Percentiles rank a stretch among this genome's conserved stretches.
These are phyloP conservation scores for Tagetes patula DNA, from an alignment of 129 eudicot genomes.

Conservation along the genomic window DNA sequence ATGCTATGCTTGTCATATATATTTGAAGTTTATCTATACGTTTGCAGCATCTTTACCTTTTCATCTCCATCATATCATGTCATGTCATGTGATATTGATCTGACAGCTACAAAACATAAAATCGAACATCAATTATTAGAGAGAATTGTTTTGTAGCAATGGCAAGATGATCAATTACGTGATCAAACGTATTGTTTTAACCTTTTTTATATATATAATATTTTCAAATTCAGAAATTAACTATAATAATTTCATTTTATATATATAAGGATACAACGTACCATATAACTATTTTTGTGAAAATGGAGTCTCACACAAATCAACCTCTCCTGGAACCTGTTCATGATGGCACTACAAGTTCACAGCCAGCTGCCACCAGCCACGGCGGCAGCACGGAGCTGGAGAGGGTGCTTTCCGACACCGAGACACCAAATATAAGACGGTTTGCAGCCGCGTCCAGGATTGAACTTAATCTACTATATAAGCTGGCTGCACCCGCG, in stretches of 20 bases:
- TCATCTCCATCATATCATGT: too few relatives aligned
- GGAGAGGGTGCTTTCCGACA: constrained; percentile 58
- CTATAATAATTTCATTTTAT: too few relatives aligned
- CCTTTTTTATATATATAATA: too few relatives aligned
- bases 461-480: constrained; percentile 54
- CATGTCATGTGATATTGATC: too few relatives aligned
- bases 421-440: constrained; percentile 27
- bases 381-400: constrained; percentile 50
- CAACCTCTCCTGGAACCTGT: constrained; percentile 26
- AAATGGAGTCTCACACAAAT: constrained; percentile 33
- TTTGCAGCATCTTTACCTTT: too few relatives aligned
- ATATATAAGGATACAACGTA: constrained; percentile 3
- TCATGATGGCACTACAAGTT: background rate
- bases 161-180: background rate
- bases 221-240: too few relatives aligned
- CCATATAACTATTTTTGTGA: background rate
- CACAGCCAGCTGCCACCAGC: constrained; percentile 27
- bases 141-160: background rate
- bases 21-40: too few relatives aligned
- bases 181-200: too few relatives aligned
- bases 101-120: too few relatives aligned
- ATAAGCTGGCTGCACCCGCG: constrained; percentile 61
- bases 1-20: too few relatives aligned
- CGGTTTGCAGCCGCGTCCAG: constrained; percentile 38
- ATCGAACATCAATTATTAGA: background rate